Base-by-base conservation (phyloP, 2,329 filamentous ascomycete species). In the Hirsutella rhossiliensis region DNA sequence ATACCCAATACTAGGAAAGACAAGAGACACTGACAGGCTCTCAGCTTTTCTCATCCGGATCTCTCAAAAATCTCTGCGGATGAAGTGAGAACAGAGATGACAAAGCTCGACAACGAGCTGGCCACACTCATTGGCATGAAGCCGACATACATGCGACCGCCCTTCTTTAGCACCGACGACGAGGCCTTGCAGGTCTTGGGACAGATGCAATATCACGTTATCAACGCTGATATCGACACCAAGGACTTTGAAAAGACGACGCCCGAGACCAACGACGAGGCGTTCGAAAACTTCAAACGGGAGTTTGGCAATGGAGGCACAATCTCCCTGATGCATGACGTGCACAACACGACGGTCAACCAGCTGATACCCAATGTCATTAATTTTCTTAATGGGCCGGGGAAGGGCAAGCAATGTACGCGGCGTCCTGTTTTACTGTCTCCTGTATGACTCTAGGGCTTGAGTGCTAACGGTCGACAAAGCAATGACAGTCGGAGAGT, bases 181-280 rank as follows among this genome's bases (percentile, higher is more conserved):
- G 46, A 42, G 0, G 59, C 58, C 32, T 44, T 62, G 42, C 29
- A 45, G 8, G 53, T 57, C 19, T 45, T 65, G 38, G 55, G 48
- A 8, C 45, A 47, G 18, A 47, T 75, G 20, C 66, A 66, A 31
- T 76, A 76, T 55, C 66, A 73, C 47, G 57, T 75, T 49, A 65
- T 68, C 44, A 71, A 73, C 54, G 72, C 73, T 50, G 67, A 74
- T 52, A 60, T 77, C 29, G 74, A 78, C 54, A 77, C 73, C 15
- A 63, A 72, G 37, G 74, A 77, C 56, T 77, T 72, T 54, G 61
- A 72, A 47, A 66, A 75, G 50, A 62, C 65, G 40, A 58, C 58
- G 8, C 64, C 69, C 6, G 59, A 71, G 37, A 65, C 63, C 43
- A 71, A 74, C 50, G 54, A 60, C 41, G 51, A 61, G 15, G 64